Percentiles rank a stretch among this genome's conserved stretches.
Evolutionary conservation across 2,329 filamentous ascomycete species (phyloP).

Genomic region (Colletotrichum camelliae): DNA sequence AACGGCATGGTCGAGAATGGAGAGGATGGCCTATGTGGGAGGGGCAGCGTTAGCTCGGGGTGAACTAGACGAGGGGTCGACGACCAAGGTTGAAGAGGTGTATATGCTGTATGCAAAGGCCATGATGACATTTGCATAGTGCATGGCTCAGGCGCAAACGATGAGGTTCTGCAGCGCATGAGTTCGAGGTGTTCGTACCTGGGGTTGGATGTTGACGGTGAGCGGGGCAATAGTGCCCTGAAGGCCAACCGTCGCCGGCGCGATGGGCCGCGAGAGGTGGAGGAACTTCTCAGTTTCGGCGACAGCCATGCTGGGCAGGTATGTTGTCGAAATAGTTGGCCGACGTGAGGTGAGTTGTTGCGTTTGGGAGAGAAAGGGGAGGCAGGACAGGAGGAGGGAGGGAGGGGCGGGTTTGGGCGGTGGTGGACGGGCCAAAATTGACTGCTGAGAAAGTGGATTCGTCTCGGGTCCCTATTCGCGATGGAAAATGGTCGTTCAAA

Average conservation of each 20-base stretch:
- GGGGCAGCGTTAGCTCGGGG: neutral
- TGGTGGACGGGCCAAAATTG: conserved; percentile 21
- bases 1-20: conserved; percentile 91
- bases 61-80: neutral
- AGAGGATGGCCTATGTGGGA: conserved; percentile 64
- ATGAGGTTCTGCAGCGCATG: neutral
- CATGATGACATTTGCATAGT: neutral
- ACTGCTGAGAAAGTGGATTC: conserved; percentile 25
- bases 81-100: neutral
- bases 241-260: conserved; percentile 78
- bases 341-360: conserved; percentile 21
- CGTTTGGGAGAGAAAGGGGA: conserved; percentile 18
- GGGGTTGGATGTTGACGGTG: conserved; percentile 92
- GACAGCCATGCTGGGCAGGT: conserved; percentile 75
- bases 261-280: conserved; percentile 91
- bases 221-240: conserved; percentile 90
- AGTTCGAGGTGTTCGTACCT: conserved; percentile 63
- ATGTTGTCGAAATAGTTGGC: neutral
- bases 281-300: conserved; percentile 81
- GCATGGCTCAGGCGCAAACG: neutral
- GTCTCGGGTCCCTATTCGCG: conserved; percentile 7
- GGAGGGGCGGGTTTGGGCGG: conserved; percentile 4
- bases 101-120: neutral
- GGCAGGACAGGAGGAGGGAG: conserved; percentile 19
- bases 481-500: conserved; percentile 5